A percentile compares a stretch with the other conserved stretches of the same genome.
These are phyloP conservation scores for Anthoceros angustus DNA, from an alignment of 225 moss, liverwort and hornwort genomes.

Conservation along the genomic window DNA sequence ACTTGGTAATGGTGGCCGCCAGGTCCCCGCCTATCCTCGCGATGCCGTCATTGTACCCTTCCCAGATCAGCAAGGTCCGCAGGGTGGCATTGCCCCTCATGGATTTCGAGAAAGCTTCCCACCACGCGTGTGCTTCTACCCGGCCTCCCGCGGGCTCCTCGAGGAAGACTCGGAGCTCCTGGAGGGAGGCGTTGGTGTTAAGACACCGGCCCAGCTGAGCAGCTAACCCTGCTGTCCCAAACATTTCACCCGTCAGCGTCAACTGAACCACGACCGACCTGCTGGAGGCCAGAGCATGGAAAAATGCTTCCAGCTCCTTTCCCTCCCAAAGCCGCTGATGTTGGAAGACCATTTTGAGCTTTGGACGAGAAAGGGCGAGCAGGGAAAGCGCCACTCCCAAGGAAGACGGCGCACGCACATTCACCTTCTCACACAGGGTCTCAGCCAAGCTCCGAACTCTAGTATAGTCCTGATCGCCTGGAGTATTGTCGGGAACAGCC, in stretches of 20 bases:
- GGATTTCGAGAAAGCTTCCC: background rate
- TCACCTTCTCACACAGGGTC: background rate
- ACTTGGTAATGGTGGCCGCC: background rate
- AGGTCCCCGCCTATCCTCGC: background rate
- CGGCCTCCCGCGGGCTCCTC: background rate
- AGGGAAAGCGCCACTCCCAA: background rate
- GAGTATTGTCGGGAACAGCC: background rate
- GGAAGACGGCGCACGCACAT: background rate
- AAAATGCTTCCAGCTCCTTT: background rate
- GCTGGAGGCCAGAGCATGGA: background rate
- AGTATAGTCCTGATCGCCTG: background rate
- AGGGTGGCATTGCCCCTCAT: background rate
- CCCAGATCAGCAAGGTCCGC: background rate
- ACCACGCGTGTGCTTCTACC: background rate
- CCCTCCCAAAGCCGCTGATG: background rate
- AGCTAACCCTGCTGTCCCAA: background rate
- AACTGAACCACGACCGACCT: background rate
- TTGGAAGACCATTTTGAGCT: background rate
- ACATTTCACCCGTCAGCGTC: background rate
- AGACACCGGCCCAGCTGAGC: background rate
- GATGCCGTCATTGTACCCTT: background rate
- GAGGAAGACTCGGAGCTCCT: background rate
- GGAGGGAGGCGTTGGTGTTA: background rate
- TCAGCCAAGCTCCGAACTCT: background rate
- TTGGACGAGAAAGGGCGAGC: background rate